Evolutionary conservation across 192 early-diverging fungal genomes (phyloP).

Genomic region (Rhizoclosmatium sp.): DNA sequence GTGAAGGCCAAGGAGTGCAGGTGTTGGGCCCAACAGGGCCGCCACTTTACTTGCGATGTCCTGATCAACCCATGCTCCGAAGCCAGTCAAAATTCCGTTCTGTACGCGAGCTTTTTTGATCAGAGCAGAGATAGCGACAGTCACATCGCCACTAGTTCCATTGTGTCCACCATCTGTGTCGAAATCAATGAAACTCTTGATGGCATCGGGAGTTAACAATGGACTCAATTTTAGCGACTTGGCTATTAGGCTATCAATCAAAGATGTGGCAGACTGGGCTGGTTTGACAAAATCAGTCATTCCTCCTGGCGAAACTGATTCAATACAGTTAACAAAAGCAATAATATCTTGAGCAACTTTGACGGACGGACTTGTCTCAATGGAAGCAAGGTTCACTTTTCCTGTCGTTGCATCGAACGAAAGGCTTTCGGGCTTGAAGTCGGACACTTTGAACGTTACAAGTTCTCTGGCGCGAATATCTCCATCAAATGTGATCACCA

Average conservation of each 20-base stretch:
- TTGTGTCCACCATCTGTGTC: slow-evolving; percentile 37
- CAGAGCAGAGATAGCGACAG: background rate
- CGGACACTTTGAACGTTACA: background rate
- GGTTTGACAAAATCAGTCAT: slow-evolving; percentile 18
- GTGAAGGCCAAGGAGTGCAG: slow-evolving; percentile 12
- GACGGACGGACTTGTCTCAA: background rate
- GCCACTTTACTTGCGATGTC: slow-evolving; percentile 17
- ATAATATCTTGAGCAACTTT: background rate
- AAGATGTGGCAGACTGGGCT: background rate
- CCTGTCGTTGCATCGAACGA: background rate
- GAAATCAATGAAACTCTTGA: slow-evolving; percentile 29
- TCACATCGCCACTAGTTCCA: background rate
- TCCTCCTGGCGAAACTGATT: background rate
- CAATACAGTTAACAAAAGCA: slow-evolving; percentile 1
- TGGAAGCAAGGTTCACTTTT: background rate
- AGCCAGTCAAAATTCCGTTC: slow-evolving; percentile 25
- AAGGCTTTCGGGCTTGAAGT: background rate
- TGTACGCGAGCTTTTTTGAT: background rate
- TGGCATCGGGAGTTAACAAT: background rate
- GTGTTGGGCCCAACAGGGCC: slow-evolving; percentile 9
- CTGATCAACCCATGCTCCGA: slow-evolving; percentile 21
- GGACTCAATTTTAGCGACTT: background rate
- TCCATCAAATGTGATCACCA: slow-evolving; percentile 19
- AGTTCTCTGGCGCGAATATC: background rate
- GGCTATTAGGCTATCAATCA: background rate